These are phyloP conservation scores for carrot (Daucus carota) DNA, from an alignment of 129 eudicot genomes.

Conservation along the genomic window DH1_v3.0 NC_030388.2:29476501-29477000, in stretches of 20 bases:
- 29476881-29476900: slow-evolving; percentile 68
- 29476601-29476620: background rate
- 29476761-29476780: slow-evolving; percentile 97
- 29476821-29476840: slow-evolving; percentile 83
- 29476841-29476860: slow-evolving; percentile 89
- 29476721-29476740: background rate
- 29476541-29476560: background rate
- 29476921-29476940: background rate
- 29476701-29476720: no score
- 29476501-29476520: background rate
- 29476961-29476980: background rate
- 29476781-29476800: slow-evolving; percentile 97
- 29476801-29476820: slow-evolving; percentile 69
- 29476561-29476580: background rate
- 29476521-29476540: background rate
- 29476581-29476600: background rate
- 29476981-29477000: background rate
- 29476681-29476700: background rate
- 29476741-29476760: background rate
- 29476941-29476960: background rate
- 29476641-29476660: background rate
- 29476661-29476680: background rate
- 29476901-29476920: background rate
- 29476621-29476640: background rate
- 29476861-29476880: slow-evolving; percentile 84